Base-by-base conservation (phyloP, 495 filamentous ascomycete species). In the Jackrogersella minutella region DNA sequence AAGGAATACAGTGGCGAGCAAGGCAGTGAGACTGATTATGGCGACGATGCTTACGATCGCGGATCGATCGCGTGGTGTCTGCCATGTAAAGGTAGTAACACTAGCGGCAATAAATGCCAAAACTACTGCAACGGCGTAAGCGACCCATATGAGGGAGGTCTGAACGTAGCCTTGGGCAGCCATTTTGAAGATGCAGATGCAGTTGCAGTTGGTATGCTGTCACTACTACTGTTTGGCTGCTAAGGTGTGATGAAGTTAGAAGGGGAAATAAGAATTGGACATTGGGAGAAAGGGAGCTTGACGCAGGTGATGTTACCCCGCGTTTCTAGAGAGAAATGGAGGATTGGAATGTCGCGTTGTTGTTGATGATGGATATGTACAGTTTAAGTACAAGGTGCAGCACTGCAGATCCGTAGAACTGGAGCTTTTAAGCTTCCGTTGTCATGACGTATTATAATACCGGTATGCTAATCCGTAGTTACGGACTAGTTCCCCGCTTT, bases 1-100 rank as follows among this genome's bases (percentile, higher is more conserved):
- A 41, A 99, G 85, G 24, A 98, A 87, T 55, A 96, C 87, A 4
- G 95, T 99, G 5, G 95, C 95, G 53, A 99, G 87, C 26, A 99
- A 85, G 34, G 90, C 82, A 13, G 91, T 92, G 40, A 96, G 84
- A 33, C 93, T 92, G 74, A 97, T 77, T 62, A 97, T 93, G 70
- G 88, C 91, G 46, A 97, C 90, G 51, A 86, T 80, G 49, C 88
- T 93, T 36, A 97, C 92, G 30, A 88, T 82, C 11, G 85, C 82
- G 13, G 93, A 93, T 49, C 95, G 88, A 44, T 98, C 96, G 41
- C 89, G 85, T 34, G 93, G 92, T 11, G 87, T 88, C 76, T 98
- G 94, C 81, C 97, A 98, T 39, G 78, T 83, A 76, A 90, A 91
- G 30, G 93, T 91, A 58, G 96, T 96, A 63, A 94, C 85, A 51